Evolutionary conservation across 331 rosid genomes (phyloP).

Genomic region (Cydonia oblonga): DNA sequence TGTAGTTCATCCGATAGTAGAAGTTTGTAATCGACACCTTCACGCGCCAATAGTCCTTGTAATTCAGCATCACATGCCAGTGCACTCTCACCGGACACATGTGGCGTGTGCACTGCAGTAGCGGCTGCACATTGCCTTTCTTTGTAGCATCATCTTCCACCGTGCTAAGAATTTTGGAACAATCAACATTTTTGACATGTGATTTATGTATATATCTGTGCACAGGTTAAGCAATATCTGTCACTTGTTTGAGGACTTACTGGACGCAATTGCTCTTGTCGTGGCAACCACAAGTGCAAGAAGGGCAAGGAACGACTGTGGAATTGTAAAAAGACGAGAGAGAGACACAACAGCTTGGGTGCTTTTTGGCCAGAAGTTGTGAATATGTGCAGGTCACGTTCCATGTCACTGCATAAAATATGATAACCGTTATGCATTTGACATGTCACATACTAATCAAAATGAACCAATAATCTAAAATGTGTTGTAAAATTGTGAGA

Average conservation of each 20-base stretch:
- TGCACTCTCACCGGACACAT: constrained; percentile 96
- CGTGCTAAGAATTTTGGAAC: constrained; percentile 52
- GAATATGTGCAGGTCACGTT: constrained; percentile 94
- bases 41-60: constrained; percentile 85
- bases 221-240: background rate
- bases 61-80: constrained; percentile 78
- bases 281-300: constrained; percentile 85
- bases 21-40: constrained; percentile 75
- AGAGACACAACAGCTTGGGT: constrained; percentile 83
- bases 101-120: constrained; percentile 84
- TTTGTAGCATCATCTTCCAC: constrained; percentile 57
- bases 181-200: background rate
- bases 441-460: background rate
- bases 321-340: constrained; percentile 87
- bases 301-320: constrained; percentile 68
- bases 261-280: constrained; percentile 61
- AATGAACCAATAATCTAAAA: background rate
- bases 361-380: constrained; percentile 67
- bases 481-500: too few species aligned
- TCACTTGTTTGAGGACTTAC: constrained; percentile 29
- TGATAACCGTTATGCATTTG: background rate
- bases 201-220: background rate
- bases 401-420: constrained; percentile 79
- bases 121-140: constrained; percentile 47
- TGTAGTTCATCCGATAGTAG: constrained; percentile 67